Base-by-base conservation (phyloP, 2,329 filamentous ascomycete genomes). In the Penicillium psychrosexuale region DNA sequence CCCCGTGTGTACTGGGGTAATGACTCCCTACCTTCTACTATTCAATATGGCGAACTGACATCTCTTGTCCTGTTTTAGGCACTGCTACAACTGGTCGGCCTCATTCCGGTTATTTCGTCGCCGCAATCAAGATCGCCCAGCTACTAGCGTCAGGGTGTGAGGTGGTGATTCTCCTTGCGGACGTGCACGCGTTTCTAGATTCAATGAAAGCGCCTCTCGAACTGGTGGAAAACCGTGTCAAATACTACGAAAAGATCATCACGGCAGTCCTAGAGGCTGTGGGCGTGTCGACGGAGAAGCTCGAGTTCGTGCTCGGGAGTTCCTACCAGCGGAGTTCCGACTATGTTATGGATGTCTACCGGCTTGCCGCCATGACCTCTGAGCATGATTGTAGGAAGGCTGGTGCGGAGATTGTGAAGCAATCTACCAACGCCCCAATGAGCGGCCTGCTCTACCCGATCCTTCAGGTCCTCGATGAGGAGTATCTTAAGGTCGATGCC, bases 401-500 rank as follows among this genome's bases (percentile, higher is more conserved):
- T 0, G 93, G 93, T 40, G 90, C 91, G 1, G 94, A 97, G 75
- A 85, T 97, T 11, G 93, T 99, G 62, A 97, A 97, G 81, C 91
- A 97, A 77, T 85, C 88, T 5, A 82, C 84, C 53, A 91, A 93
- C 67, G 84, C 88, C 8, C 84, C 88, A 3, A 72, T 95, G 51
- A 85, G 82, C 53, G 90, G 89, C 17, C 51, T 57, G 38, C n/a
- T 51, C 24, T 57, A 94, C 78, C 89, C 90, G 1, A 80, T 95
- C 43, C 86, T 99, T 76, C 94, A 97, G 75, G 89, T 89, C 0
- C 78, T 97, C 43, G 93, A 97, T 68, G 93, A 97, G 77, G 83
- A 94, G 77, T 86, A 97, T 78, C 80, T 99, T 3, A 85, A 86
- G 55, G 90, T 92, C 3, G 93, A 99, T 72, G 88, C 84, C 2